Conservation (phyloP, 805 yeast genomes). For the Saturnispora silvae region DNA sequence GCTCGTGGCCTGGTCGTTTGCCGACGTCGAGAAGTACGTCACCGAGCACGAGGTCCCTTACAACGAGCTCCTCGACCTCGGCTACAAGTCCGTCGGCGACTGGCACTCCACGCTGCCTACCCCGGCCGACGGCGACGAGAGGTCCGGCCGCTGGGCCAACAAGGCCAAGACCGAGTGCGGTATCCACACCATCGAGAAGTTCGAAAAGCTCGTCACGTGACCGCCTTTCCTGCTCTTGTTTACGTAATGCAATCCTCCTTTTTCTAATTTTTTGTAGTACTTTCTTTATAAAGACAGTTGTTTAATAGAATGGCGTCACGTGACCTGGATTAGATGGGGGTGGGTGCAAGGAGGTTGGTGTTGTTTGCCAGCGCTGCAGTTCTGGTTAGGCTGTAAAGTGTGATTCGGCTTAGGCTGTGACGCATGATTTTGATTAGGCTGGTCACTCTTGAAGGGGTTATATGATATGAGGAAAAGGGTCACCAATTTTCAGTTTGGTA, state of each 20-base stretch:
- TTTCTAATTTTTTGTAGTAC: not conserved
- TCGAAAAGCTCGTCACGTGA: slow-evolving; percentile 42
- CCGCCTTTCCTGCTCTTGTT: too few species aligned
- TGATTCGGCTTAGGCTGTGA: too few species aligned
- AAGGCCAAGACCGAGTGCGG: slow-evolving; percentile 91
- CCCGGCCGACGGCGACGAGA: slow-evolving; percentile 83
- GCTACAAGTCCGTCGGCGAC: slow-evolving; percentile 89
- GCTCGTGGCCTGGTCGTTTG: slow-evolving; percentile 70
- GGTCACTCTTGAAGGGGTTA: too few species aligned
- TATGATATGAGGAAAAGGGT: slow-evolving; percentile 75
- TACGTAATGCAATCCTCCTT: not conserved
- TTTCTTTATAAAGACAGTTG: too few species aligned
- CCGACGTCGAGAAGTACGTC: slow-evolving; percentile 59
- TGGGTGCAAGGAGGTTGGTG: too few species aligned
- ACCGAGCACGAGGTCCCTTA: slow-evolving; percentile 69
- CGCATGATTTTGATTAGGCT: too few species aligned
- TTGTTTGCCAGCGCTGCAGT: too few species aligned
- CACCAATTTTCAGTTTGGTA: slow-evolving; percentile 49
- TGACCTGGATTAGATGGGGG: too few species aligned
- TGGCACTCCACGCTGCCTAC: slow-evolving; percentile 92
- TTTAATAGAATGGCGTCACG: too few species aligned
- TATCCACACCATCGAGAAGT: slow-evolving; percentile 73
- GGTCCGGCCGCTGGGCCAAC: slow-evolving; percentile 97
- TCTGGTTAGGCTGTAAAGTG: too few species aligned
- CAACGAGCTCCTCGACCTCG: slow-evolving; percentile 72